Evolutionary conservation across 352 stramenopile genomes (phyloP).

Genomic region (Phytophthora uliginosa): DNA sequence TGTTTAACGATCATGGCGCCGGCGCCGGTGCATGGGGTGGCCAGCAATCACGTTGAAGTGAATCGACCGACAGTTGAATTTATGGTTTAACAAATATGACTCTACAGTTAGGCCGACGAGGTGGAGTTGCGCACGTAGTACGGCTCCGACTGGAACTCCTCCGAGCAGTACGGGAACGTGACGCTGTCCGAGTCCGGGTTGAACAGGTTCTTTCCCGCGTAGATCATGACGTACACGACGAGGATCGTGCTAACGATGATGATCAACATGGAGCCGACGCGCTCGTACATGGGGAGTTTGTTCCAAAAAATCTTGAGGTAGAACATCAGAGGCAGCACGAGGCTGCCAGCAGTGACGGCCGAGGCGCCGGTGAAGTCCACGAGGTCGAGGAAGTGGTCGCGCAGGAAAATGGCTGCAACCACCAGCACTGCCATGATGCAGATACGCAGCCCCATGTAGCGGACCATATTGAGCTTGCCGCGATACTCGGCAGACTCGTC

Average conservation of each 20-base stretch:
- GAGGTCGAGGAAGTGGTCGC: constrained; percentile 57
- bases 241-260: constrained; percentile 44
- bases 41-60: not conserved
- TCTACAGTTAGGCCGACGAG: constrained; percentile 13
- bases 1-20: not conserved
- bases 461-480: constrained; percentile 37
- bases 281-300: constrained; percentile 54
- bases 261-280: constrained; percentile 40
- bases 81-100: constrained; percentile 7
- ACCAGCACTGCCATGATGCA: constrained; percentile 46
- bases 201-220: constrained; percentile 51
- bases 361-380: constrained; percentile 63
- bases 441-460: constrained; percentile 44
- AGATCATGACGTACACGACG: constrained; percentile 55
- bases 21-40: not conserved
- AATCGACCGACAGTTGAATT: constrained; percentile 8
- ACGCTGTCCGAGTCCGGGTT: constrained; percentile 30
- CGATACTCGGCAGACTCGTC: constrained; percentile 46
- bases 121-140: constrained; percentile 55
- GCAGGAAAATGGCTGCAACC: constrained; percentile 45
- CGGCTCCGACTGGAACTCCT: constrained; percentile 47
- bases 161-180: constrained; percentile 70
- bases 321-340: constrained; percentile 55
- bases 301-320: constrained; percentile 60
- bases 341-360: constrained; percentile 44